phyloP scores from a whole-genome alignment of 148 eudicot species.

The Vaccinium darrowii region DNA sequence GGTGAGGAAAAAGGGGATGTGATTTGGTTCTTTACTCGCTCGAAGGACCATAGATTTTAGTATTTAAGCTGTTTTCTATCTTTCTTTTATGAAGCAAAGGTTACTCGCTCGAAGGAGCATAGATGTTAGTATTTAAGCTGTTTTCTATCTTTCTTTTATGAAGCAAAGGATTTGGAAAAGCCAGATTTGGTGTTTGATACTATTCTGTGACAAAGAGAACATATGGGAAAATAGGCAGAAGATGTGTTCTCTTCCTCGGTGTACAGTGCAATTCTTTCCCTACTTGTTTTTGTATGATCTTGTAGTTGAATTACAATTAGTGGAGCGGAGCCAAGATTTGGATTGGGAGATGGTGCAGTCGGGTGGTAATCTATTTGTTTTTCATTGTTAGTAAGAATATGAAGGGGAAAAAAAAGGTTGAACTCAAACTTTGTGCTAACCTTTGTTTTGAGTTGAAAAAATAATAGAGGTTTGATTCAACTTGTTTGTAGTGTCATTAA shows the following conservation, averaged over 20 bases:
- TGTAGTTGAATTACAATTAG: neutral
- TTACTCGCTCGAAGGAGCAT: slow-evolving; percentile 5
- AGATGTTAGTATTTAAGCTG: neutral
- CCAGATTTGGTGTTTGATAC: neutral
- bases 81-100: neutral
- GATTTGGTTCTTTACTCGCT: neutral
- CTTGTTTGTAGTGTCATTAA: too few species aligned
- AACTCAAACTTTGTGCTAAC: too few species aligned
- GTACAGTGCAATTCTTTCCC: neutral
- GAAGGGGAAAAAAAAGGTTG: too few species aligned
- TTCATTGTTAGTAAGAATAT: too few species aligned
- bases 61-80: neutral
- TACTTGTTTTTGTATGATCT: neutral
- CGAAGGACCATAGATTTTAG: neutral
- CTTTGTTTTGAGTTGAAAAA: too few species aligned
- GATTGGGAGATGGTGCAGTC: too few species aligned
- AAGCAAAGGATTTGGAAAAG: neutral
- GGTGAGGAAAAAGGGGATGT: neutral
- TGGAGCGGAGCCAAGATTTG: too few species aligned
- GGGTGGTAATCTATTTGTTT: too few species aligned
- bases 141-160: neutral
- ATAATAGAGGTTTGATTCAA: too few species aligned
- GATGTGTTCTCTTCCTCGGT: neutral
- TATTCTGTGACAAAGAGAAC: neutral
- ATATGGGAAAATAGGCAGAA: neutral